Conservation (phyloP, 1,284 basidiomycete genomes). For the Dichomitus squalens region DNA sequence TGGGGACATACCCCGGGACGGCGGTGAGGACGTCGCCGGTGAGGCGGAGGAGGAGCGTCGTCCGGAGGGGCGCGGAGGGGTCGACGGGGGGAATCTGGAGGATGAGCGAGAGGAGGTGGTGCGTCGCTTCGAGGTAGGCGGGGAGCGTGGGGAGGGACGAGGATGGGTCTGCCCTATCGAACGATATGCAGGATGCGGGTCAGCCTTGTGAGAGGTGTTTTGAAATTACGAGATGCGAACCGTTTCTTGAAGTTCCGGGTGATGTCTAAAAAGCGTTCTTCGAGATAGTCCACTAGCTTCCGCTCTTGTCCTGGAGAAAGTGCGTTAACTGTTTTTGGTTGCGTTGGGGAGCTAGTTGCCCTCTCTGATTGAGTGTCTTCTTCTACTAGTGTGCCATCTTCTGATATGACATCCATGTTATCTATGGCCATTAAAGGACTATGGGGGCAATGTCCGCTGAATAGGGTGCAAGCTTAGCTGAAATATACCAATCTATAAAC, state of each 20-base stretch:
- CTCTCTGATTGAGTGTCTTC: not conserved
- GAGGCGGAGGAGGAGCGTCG: constrained; percentile 65
- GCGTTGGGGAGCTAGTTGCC: not conserved
- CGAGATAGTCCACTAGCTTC: constrained; percentile 61
- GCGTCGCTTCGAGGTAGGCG: constrained; percentile 57
- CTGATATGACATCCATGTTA: too few species aligned
- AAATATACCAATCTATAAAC: too few species aligned
- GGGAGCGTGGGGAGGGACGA: constrained; percentile 56
- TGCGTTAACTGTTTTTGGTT: not conserved
- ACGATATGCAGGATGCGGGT: not conserved
- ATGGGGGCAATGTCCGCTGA: too few species aligned
- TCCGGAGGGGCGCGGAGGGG: constrained; percentile 66
- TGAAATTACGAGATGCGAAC: constrained; percentile 37
- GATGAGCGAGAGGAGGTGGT: constrained; percentile 57
- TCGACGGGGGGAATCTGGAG: constrained; percentile 73
- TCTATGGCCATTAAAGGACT: too few species aligned
- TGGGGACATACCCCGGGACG: constrained; percentile 58
- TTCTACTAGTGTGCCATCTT: not conserved
- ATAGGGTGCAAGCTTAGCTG: too few species aligned
- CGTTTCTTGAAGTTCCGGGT: constrained; percentile 73
- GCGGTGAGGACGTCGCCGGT: constrained; percentile 64
- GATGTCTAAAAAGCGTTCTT: constrained; percentile 62
- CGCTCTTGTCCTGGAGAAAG: constrained; percentile 52
- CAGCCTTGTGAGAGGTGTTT: not conserved
- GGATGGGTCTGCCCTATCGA: constrained; percentile 53